A percentile compares a stretch with the other conserved stretches of the same genome.
Evolutionary conservation across 2,329 filamentous ascomycete species (phyloP).

Genomic region (Colletotrichum sidae): DNA sequence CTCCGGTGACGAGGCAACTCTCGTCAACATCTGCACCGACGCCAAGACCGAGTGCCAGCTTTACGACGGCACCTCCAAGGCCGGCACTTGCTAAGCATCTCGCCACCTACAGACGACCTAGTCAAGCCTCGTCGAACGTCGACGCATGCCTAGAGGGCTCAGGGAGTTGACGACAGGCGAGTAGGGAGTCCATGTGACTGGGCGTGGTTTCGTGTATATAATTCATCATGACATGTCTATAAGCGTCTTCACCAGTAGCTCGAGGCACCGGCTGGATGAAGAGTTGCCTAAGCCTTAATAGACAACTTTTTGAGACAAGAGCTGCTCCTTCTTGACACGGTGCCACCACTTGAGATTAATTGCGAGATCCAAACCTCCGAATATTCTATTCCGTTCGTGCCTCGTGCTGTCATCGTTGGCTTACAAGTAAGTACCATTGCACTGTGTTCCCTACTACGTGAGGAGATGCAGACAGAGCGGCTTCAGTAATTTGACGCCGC

Average conservation of each 20-base stretch:
- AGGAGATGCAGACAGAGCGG: no score
- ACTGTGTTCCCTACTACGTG: no score
- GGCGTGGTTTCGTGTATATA: conserved; percentile 23
- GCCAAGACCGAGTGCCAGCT: conserved; percentile 41
- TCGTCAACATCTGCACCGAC: conserved; percentile 44
- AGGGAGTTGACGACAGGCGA: not conserved
- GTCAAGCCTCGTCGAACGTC: not conserved
- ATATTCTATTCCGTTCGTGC: no score
- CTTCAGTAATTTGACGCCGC: no score
- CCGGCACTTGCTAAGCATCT: conserved; percentile 30
- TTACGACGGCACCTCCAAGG: conserved; percentile 44
- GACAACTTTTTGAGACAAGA: no score
- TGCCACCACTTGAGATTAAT: no score
- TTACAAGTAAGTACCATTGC: no score
- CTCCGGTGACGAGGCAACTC: conserved; percentile 48
- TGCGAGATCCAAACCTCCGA: no score
- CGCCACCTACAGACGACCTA: not conserved
- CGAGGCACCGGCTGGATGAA: no score
- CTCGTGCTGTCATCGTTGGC: no score
- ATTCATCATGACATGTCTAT: conserved; percentile 9
- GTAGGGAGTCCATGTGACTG: not conserved
- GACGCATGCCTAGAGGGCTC: not conserved
- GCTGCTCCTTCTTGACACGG: no score
- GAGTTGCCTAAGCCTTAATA: no score
- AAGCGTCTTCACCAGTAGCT: not conserved